Conservation (phyloP, 306 rosid species). For the apple (Malus domestica) region DNA sequence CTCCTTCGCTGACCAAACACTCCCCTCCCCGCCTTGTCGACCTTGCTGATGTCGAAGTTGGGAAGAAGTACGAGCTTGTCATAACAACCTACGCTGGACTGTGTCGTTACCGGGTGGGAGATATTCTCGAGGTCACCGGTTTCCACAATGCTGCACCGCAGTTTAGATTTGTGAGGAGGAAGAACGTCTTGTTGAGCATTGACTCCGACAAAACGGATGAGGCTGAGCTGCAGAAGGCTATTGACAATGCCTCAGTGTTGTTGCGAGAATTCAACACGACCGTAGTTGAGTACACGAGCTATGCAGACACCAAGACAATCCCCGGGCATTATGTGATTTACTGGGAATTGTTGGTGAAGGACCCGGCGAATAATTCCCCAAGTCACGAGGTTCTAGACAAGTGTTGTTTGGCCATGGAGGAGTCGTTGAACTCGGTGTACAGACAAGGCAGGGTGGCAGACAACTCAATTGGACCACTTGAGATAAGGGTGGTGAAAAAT, state of each 20-base stretch:
- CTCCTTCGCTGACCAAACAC: conserved; percentile 35
- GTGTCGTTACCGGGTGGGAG: conserved; percentile 80
- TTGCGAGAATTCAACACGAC: conserved; percentile 48
- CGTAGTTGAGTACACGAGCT: conserved; percentile 82
- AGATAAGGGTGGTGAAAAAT: conserved; percentile 74
- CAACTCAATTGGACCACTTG: conserved; percentile 81
- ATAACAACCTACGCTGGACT: conserved; percentile 77
- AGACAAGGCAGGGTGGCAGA: conserved; percentile 80
- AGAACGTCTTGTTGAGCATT: conserved; percentile 76
- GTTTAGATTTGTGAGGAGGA: conserved; percentile 68
- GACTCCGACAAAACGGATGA: conserved; percentile 86
- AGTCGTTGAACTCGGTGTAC: conserved; percentile 74
- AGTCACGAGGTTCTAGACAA: conserved; percentile 30
- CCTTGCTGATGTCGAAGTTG: conserved; percentile 57
- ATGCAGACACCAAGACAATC: conserved; percentile 50
- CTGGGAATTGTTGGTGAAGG: conserved; percentile 74
- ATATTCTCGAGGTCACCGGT: conserved; percentile 66
- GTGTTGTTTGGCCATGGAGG: conserved; percentile 79
- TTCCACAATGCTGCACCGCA: conserved; percentile 65
- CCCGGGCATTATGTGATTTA: conserved; percentile 94
- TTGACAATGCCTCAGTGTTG: conserved; percentile 44
- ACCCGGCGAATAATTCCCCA: conserved; percentile 33
- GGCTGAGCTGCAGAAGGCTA: conserved; percentile 65
- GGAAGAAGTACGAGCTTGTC: conserved; percentile 68
- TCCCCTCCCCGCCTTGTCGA: conserved; percentile 64